Percentiles rank a stretch among this genome's conserved stretches.
Evolutionary conservation across 192 early-diverging fungal species (phyloP).

Genomic region (Coemansia furcata): DNA sequence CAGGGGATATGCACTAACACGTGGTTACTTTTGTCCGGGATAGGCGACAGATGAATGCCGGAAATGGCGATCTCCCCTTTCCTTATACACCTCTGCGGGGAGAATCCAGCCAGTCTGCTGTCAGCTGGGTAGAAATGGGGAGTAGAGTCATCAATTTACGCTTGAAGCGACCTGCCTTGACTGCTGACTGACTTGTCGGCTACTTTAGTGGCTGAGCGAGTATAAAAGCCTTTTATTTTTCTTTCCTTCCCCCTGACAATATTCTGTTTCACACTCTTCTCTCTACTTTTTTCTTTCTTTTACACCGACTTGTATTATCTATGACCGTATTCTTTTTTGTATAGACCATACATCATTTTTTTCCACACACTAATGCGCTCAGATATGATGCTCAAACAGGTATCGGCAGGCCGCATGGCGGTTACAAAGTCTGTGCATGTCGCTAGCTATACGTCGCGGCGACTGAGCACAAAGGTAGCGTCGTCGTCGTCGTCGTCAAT

Average conservation of each 20-base stretch:
- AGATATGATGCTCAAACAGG: constrained; percentile 4
- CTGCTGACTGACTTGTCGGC: not conserved
- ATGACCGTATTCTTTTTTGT: not conserved
- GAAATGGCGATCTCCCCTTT: not conserved
- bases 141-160: not conserved
- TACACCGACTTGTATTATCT: not conserved
- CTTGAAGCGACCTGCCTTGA: not conserved
- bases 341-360: not conserved
- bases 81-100: not conserved
- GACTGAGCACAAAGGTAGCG: constrained; percentile 13
- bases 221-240: not conserved
- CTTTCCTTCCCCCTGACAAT: not conserved
- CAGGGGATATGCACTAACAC: not conserved
- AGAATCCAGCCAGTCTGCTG: not conserved
- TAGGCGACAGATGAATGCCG: not conserved
- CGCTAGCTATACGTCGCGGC: not conserved
- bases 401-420: not conserved
- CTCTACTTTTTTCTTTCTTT: not conserved
- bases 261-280: not conserved
- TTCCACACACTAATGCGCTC: not conserved
- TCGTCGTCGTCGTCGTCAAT: not conserved
- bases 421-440: not conserved
- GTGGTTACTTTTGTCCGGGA: not conserved
- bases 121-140: not conserved
- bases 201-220: not conserved